These are phyloP conservation scores for Pharnaceum exiguum DNA, from an alignment of 148 eudicot genomes.

Conservation along the genomic window DNA sequence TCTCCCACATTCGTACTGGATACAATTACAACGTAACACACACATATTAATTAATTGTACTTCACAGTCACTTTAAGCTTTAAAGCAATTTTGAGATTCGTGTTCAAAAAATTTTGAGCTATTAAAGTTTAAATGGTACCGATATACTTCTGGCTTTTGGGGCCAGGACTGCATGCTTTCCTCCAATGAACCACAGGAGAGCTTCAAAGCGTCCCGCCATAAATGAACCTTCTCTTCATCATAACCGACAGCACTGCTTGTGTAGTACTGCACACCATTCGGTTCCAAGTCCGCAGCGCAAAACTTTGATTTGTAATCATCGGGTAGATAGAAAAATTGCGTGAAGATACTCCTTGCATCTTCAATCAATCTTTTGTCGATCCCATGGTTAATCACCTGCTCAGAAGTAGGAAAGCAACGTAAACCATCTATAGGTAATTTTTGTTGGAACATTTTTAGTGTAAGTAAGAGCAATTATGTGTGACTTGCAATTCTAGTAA, in stretches of 20 bases:
- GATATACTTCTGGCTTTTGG: background rate
- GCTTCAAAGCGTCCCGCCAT: conserved; percentile 2
- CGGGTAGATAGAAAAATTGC: conserved; percentile 3
- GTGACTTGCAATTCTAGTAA: no score
- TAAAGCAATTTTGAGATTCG: background rate
- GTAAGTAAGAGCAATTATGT: no score
- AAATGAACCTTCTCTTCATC: background rate
- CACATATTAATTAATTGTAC: no score
- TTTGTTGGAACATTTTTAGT: no score
- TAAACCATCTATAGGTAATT: no score
- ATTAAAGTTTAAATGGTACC: background rate
- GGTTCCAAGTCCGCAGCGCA: background rate
- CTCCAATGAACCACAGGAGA: background rate
- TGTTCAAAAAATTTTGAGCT: background rate
- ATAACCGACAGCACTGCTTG: conserved; percentile 1
- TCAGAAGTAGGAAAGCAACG: no score
- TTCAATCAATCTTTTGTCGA: conserved; percentile 1
- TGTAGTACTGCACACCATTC: background rate
- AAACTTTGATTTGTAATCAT: background rate
- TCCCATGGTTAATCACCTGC: conserved; percentile 10
- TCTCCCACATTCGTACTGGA: conserved; percentile 40
- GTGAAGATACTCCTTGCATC: background rate
- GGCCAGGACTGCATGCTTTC: conserved; percentile 1
- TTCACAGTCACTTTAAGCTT: no score
- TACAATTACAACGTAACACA: no score